Percentiles rank a stretch among this genome's conserved stretches.
Evolutionary conservation across 2,329 filamentous ascomycete species (phyloP).

Genomic region (Alternaria sp.): DNA sequence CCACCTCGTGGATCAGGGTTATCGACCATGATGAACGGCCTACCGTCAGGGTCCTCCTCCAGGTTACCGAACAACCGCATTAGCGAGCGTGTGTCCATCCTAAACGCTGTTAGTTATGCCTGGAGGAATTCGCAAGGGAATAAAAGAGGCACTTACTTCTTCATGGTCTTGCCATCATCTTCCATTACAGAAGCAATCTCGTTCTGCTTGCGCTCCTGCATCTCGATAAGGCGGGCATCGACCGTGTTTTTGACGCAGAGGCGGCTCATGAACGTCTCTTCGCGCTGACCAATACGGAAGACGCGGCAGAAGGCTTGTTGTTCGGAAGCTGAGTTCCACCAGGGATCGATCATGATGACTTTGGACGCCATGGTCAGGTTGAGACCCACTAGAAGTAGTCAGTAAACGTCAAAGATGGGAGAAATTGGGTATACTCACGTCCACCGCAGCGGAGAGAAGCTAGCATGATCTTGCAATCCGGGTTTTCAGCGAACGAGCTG

Average conservation of each 20-base stretch:
- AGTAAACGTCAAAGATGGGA: slow-evolving; percentile 6
- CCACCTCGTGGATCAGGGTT: slow-evolving; percentile 40
- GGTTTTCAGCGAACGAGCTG: slow-evolving; percentile 55
- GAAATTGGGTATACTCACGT: slow-evolving; percentile 24
- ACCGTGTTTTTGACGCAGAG: slow-evolving; percentile 66
- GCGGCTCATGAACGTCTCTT: slow-evolving; percentile 66
- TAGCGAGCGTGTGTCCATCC: slow-evolving; percentile 52
- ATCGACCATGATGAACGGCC: slow-evolving; percentile 54
- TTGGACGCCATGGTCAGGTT: slow-evolving; percentile 66
- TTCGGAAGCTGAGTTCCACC: slow-evolving; percentile 69
- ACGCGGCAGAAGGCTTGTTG: slow-evolving; percentile 72
- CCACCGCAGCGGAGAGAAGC: slow-evolving; percentile 67
- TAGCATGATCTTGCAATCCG: slow-evolving; percentile 59
- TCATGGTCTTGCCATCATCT: slow-evolving; percentile 48
- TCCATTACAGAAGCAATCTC: slow-evolving; percentile 56
- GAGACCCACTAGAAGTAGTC: slow-evolving; percentile 53
- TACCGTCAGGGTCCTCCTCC: slow-evolving; percentile 50
- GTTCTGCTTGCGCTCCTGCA: slow-evolving; percentile 65
- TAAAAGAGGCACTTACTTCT: slow-evolving; percentile 34
- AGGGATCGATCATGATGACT: slow-evolving; percentile 60
- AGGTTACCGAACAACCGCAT: slow-evolving; percentile 59
- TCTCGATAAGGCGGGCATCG: slow-evolving; percentile 63
- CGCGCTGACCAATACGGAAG: slow-evolving; percentile 69
- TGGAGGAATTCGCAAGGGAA: neutral
- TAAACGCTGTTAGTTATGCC: slow-evolving; percentile 21